Percentiles rank a stretch among this genome's conserved stretches.
Conservation (phyloP, 208 protist genomes). For the Sergeia podlipaevii region DNA sequence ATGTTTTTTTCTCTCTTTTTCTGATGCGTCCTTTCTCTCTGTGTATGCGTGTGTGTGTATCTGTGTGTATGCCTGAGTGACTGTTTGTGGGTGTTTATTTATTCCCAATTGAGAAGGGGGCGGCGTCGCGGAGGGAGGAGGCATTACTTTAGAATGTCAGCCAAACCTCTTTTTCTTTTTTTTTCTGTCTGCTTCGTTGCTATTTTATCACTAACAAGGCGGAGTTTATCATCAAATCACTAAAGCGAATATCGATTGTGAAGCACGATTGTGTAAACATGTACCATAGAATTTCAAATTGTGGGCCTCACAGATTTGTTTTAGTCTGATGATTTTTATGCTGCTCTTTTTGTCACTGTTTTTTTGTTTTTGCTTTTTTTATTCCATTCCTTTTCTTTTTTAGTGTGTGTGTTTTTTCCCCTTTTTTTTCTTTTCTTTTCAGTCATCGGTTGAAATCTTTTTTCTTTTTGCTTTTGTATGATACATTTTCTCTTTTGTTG, state of each 20-base stretch:
- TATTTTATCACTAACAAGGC: too few relatives aligned
- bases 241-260: too few relatives aligned
- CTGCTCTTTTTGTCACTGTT: neutral
- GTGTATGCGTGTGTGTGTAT: neutral
- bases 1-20: neutral
- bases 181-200: too few relatives aligned
- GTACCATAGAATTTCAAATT: too few relatives aligned
- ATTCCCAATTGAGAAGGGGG: neutral
- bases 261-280: too few relatives aligned
- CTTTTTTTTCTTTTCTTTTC: constrained; percentile 8
- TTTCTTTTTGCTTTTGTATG: neutral
- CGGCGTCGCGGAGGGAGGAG: too few relatives aligned
- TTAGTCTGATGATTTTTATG: neutral
- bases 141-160: too few relatives aligned
- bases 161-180: too few relatives aligned
- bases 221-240: too few relatives aligned
- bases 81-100: neutral
- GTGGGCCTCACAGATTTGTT: too few relatives aligned
- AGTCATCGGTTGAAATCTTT: constrained; percentile 7
- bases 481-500: neutral
- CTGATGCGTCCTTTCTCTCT: constrained; percentile 4
- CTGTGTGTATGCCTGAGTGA: neutral
- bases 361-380: neutral
- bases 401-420: neutral
- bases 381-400: neutral